Evolutionary conservation across 2,329 filamentous ascomycete genomes (phyloP).

Genomic region (Fusarium domesticum): DNA sequence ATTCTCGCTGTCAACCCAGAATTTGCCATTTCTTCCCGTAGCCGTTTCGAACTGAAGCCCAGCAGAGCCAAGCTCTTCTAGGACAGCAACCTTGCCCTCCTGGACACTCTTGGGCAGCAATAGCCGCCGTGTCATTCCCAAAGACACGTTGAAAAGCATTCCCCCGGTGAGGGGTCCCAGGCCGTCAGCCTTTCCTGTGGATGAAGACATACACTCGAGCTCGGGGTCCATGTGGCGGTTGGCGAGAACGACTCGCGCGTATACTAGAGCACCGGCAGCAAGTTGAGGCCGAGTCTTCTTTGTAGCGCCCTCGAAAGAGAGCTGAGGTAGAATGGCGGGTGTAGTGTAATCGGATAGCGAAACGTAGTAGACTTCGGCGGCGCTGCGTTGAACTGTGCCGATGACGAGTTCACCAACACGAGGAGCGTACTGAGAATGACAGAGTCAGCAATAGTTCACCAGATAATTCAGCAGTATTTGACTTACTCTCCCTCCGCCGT

Average conservation of each 20-base stretch:
- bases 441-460: background rate
- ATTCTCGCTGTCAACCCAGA: slow-evolving; percentile 85
- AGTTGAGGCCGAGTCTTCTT: slow-evolving; percentile 88
- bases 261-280: slow-evolving; percentile 72
- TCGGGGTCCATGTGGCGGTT: slow-evolving; percentile 85
- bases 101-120: slow-evolving; percentile 62
- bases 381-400: slow-evolving; percentile 74
- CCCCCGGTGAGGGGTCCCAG: slow-evolving; percentile 80
- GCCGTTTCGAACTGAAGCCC: slow-evolving; percentile 90
- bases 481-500: slow-evolving; percentile 64
- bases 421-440: slow-evolving; percentile 66
- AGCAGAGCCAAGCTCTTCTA: slow-evolving; percentile 73
- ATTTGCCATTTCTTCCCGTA: slow-evolving; percentile 84
- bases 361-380: slow-evolving; percentile 76
- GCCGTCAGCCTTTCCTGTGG: slow-evolving; percentile 85
- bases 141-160: slow-evolving; percentile 79
- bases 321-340: slow-evolving; percentile 71
- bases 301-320: slow-evolving; percentile 89
- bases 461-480: background rate
- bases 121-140: slow-evolving; percentile 77
- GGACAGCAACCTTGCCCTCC: slow-evolving; percentile 64
- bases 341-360: slow-evolving; percentile 64
- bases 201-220: slow-evolving; percentile 81
- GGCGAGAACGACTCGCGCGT: slow-evolving; percentile 76
- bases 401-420: slow-evolving; percentile 82